These are phyloP conservation scores for Santalum album DNA, from an alignment of 164 flowering plant species.

Conservation along the genomic window DNA sequence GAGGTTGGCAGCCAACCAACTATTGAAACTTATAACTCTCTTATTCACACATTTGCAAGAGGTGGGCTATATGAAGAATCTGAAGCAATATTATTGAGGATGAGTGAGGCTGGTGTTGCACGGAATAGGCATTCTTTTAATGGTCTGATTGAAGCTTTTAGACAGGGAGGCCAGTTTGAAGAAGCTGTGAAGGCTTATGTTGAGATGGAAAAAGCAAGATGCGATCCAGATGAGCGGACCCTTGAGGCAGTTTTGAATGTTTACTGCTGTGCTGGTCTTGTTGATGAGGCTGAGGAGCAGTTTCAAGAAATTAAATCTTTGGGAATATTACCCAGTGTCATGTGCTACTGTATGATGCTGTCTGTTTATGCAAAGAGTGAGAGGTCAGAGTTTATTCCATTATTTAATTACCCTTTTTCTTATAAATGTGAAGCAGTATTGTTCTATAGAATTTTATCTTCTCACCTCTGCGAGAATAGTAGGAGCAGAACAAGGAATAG, in stretches of 20 bases:
- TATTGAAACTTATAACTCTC: conserved; percentile 63
- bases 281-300: conserved; percentile 79
- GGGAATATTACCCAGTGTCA: conserved; percentile 71
- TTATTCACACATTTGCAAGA: conserved; percentile 60
- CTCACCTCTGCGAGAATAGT: background rate
- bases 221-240: conserved; percentile 77
- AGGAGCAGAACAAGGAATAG: too few relatives aligned
- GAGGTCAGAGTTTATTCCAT: conserved; percentile 41
- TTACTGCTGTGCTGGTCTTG: conserved; percentile 81
- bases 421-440: background rate
- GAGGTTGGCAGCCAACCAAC: conserved; percentile 76
- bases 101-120: conserved; percentile 56
- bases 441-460: background rate
- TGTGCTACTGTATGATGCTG: conserved; percentile 87
- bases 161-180: conserved; percentile 84
- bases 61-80: conserved; percentile 80
- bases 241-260: conserved; percentile 87
- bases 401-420: background rate
- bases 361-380: conserved; percentile 73
- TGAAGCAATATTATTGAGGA: conserved; percentile 49
- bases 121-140: conserved; percentile 55
- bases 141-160: conserved; percentile 76
- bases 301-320: conserved; percentile 68
- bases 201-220: conserved; percentile 77
- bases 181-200: conserved; percentile 74